Evolutionary conservation across 1,284 basidiomycete species (phyloP), one percentile per base, ranked within the genome.

Genomic region (Boletus semigastroideus): DNA sequence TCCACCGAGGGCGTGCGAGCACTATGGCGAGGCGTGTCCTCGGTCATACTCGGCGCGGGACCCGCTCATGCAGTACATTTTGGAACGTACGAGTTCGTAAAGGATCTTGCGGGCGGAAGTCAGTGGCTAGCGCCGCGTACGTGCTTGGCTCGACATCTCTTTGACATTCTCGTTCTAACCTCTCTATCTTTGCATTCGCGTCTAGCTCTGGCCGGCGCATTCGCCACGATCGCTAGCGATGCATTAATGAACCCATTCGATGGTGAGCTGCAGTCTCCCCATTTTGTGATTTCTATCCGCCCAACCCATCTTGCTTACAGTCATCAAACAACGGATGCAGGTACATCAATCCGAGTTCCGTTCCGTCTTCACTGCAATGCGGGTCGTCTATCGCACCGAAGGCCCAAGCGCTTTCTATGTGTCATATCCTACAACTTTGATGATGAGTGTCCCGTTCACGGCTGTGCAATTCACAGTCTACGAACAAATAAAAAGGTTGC

Each of bases 191-290:
- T 44, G 37, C 39, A 13, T 57, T 63, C 44, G 66, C 20, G 16
- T 42, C 49, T 52, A 90, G 95, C 95, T 17, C 66, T 96, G 25
- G 97, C 97, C 27, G 97, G 97, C 59, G 96, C 94, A 48, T 84
- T 88, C 1, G 97, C 97, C 0, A 98, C 96, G 19, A 91, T 97
- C 62, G 91, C 94, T 3, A 90, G 90, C 52, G 97, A 99, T 75
- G 96, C 96, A 9, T 78, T 99, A 54, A 99, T 99, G 97, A 99
- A 99, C 72, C 97, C 97, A 4, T 99, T 99, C 68, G 97, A 99
- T 74, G 94, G 94, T 96, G 69, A 69, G 84, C 72, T 42, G 38
- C 22, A 38, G 25, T 56, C 51, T 17, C 20, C 42, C 14, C 47
- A 44, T 36, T 49, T 25, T 48, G 40, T 46, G 30, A 44, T 45